Percentiles rank a stretch among this genome's conserved stretches.
phyloP scores from a whole-genome alignment of 2,329 filamentous ascomycete genomes.

The Trichoderma sp. region DNA sequence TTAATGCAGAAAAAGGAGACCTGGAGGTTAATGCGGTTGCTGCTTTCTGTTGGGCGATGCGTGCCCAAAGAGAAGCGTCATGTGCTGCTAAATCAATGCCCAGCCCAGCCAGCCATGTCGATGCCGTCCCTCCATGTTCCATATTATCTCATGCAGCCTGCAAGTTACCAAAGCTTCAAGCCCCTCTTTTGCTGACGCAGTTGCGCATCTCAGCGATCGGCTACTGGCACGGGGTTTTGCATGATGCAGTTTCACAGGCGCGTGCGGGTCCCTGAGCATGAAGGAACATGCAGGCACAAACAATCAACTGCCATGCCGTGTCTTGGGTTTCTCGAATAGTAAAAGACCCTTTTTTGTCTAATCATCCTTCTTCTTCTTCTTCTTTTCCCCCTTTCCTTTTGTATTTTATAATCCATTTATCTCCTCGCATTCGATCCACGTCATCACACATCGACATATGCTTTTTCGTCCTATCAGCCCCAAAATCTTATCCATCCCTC shows the following conservation, averaged over 20 bases:
- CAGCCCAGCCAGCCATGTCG: background rate
- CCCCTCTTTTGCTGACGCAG: conserved; percentile 14
- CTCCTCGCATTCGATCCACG: background rate
- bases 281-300: background rate
- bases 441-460: background rate
- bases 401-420: background rate
- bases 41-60: background rate
- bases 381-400: background rate
- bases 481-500: conserved; percentile 7
- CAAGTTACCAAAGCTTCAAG: background rate
- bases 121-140: background rate
- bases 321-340: background rate
- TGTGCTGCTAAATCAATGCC: background rate
- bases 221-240: background rate
- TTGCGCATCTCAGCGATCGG: background rate
- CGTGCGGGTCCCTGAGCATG: background rate
- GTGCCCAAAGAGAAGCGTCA: background rate
- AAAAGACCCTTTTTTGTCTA: background rate
- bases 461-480: background rate
- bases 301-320: background rate
- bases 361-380: background rate
- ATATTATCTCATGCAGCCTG: background rate
- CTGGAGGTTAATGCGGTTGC: too few species aligned
- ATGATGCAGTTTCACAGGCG: background rate
- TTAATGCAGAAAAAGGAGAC: too few species aligned